phyloP scores from a whole-genome alignment of 1,284 basidiomycete species.

The Cystobasidium slooffiae region DNA sequence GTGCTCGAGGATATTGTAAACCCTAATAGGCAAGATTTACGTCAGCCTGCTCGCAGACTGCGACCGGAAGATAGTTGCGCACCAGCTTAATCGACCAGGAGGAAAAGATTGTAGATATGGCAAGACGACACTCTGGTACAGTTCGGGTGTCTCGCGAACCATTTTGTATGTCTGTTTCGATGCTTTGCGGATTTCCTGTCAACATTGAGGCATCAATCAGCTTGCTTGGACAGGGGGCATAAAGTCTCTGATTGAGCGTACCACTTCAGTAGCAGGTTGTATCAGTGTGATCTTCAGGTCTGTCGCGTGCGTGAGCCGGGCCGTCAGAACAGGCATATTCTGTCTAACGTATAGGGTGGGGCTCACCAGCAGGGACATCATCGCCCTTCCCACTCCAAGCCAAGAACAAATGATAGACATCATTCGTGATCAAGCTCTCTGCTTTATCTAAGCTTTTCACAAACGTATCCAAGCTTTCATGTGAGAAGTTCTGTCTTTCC shows the following conservation, averaged over 20 bases:
- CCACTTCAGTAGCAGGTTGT: constrained; percentile 75
- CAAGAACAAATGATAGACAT: constrained; percentile 53
- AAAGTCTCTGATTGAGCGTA: constrained; percentile 4
- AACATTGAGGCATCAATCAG: neutral
- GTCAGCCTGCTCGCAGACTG: neutral
- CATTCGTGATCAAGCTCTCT: constrained; percentile 50
- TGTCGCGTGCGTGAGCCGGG: constrained; percentile 48
- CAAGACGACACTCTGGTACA: constrained; percentile 71
- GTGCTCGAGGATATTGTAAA: constrained; percentile 82
- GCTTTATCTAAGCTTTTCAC: neutral
- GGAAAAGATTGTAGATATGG: constrained; percentile 80
- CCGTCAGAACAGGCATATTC: neutral
- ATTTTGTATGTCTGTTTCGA: constrained; percentile 73
- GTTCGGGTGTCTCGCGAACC: constrained; percentile 76
- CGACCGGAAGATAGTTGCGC: constrained; percentile 43
- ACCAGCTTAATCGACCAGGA: constrained; percentile 79
- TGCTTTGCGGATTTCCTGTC: constrained; percentile 66
- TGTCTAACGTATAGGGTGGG: constrained; percentile 39
- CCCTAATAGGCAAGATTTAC: constrained; percentile 63
- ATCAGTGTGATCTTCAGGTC: constrained; percentile 72
- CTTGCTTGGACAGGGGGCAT: neutral
- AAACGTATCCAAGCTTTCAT: neutral
- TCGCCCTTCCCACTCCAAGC: constrained; percentile 47
- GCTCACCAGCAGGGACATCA: constrained; percentile 37
- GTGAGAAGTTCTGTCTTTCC: constrained; percentile 64